These are phyloP conservation scores for Pecoramyces ruminantium DNA, from an alignment of 192 early-diverging fungal species.

Conservation along the genomic window DNA sequence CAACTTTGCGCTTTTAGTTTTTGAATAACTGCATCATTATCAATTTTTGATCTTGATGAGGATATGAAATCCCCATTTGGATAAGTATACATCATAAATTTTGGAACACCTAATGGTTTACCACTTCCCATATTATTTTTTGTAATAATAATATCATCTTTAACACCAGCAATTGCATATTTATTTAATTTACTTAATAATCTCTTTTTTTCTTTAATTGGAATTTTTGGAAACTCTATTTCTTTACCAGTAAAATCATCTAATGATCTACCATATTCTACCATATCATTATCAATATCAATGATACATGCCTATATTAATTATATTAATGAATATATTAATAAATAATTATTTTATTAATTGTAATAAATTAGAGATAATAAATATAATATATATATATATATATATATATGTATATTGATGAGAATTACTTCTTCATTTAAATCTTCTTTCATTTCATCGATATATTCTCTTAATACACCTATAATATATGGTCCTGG, in stretches of 20 bases:
- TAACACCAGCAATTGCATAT: background rate
- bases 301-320: background rate
- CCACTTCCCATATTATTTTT: background rate
- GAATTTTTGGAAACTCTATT: background rate
- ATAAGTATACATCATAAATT: background rate
- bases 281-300: background rate
- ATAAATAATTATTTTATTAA: too few relatives aligned
- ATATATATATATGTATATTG: background rate
- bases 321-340: too few relatives aligned
- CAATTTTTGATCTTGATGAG: background rate
- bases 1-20: background rate
- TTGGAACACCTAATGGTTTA: background rate
- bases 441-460: background rate
- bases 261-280: background rate
- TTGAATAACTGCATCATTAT: background rate
- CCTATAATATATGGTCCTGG: background rate
- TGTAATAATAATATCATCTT: background rate
- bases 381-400: too few relatives aligned
- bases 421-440: background rate
- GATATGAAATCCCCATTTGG: background rate
- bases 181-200: background rate
- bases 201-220: background rate
- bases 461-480: background rate
- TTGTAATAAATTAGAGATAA: too few relatives aligned
- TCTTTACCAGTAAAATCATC: background rate